These are phyloP conservation scores for Penicillium silybi DNA, from an alignment of 495 filamentous ascomycete genomes.

Conservation along the genomic window DNA sequence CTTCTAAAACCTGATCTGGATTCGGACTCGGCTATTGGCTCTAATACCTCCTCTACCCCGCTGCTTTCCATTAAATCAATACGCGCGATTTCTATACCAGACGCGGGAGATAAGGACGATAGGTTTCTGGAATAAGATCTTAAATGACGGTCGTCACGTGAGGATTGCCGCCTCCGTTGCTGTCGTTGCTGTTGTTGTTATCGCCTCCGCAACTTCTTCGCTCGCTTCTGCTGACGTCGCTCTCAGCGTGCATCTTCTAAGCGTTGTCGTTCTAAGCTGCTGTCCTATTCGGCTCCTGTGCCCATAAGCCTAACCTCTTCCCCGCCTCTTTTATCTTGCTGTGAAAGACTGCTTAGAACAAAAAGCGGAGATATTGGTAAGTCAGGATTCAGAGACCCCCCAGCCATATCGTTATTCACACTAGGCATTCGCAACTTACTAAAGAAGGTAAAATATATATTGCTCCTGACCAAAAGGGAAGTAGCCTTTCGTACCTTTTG, in stretches of 20 bases:
- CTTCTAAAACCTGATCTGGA: not conserved
- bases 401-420: not conserved
- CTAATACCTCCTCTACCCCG: not conserved
- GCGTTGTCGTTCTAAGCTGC: constrained; percentile 1
- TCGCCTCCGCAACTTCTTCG: constrained; percentile 3
- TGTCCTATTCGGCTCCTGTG: not conserved
- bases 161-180: not conserved
- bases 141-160: not conserved
- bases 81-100: constrained; percentile 1
- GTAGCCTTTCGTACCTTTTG: constrained; percentile 1
- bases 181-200: not conserved
- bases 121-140: constrained; percentile 3
- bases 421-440: constrained; percentile 2
- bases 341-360: not conserved
- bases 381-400: not conserved
- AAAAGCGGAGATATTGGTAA: not conserved
- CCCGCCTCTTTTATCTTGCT: not conserved
- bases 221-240: constrained; percentile 5
- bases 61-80: constrained; percentile 1
- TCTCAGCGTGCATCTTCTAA: constrained; percentile 1
- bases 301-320: not conserved
- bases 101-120: no score
- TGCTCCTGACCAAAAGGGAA: constrained; percentile 6
- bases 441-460: constrained; percentile 9
- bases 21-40: not conserved